These are phyloP conservation scores for Stagonosporopsis chrysanthemi DNA, from an alignment of 2,329 filamentous ascomycete species.

Conservation along the genomic window DNA sequence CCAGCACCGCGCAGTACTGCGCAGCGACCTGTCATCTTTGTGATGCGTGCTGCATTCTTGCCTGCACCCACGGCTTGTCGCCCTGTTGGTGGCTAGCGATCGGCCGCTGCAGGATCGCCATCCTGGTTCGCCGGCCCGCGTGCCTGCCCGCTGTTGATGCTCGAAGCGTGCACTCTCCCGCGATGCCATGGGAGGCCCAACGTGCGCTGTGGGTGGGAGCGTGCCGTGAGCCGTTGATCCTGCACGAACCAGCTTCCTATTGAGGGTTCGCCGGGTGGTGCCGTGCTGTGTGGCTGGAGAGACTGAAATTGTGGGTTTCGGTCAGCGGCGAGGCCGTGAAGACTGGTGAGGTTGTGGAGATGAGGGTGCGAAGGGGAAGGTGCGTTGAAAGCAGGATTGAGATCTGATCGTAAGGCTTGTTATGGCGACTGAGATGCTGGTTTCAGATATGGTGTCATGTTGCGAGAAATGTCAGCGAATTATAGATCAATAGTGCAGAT, in stretches of 20 bases:
- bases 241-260: slow-evolving; percentile 10
- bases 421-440: not conserved
- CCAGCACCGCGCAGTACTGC: not conserved
- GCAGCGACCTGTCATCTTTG: slow-evolving; percentile 7
- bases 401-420: not conserved
- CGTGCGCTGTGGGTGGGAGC: not conserved
- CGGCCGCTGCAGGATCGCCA: slow-evolving; percentile 20
- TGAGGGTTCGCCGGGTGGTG: not conserved
- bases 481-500: not conserved
- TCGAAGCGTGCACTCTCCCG: slow-evolving; percentile 6
- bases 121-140: slow-evolving; percentile 25
- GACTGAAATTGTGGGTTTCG: not conserved
- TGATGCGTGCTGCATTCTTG: slow-evolving; percentile 5
- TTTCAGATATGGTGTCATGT: not conserved
- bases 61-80: slow-evolving; percentile 20
- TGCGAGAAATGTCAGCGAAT: not conserved
- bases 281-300: slow-evolving; percentile 14
- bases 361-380: slow-evolving; percentile 3
- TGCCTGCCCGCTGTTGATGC: slow-evolving; percentile 15
- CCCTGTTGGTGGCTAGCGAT: slow-evolving; percentile 27
- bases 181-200: not conserved
- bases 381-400: not conserved
- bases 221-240: slow-evolving; percentile 11
- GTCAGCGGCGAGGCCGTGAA: not conserved
- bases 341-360: slow-evolving; percentile 1